Conservation (phyloP, 108 stramenopile species). For the Cyclostephanos tholiformis region DNA sequence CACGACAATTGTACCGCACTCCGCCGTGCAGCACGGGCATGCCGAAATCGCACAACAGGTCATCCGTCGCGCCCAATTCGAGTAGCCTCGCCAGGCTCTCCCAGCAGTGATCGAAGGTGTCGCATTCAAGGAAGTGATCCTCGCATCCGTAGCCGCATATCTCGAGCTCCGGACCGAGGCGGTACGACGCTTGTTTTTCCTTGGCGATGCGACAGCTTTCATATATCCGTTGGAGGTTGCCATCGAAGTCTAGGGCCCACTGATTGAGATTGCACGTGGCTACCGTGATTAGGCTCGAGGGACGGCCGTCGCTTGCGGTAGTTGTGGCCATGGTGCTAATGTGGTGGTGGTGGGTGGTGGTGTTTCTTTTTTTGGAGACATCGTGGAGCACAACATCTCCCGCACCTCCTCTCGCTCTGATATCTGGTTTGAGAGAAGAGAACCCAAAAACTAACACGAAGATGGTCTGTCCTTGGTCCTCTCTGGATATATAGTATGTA, state of each 20-base stretch:
- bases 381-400: too few relatives aligned
- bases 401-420: too few relatives aligned
- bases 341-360: neutral
- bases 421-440: too few relatives aligned
- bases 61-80: constrained; percentile 74
- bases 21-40: constrained; percentile 90
- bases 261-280: constrained; percentile 98
- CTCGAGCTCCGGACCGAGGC: constrained; percentile 97
- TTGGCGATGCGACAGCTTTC: constrained; percentile 85
- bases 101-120: constrained; percentile 97
- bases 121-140: constrained; percentile 96
- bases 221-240: constrained; percentile 84
- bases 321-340: neutral
- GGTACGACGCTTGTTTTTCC: constrained; percentile 81
- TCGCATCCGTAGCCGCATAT: constrained; percentile 98
- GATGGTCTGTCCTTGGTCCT: too few relatives aligned
- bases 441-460: too few relatives aligned
- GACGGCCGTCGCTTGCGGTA: neutral
- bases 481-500: too few relatives aligned
- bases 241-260: constrained; percentile 98
- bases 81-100: constrained; percentile 80
- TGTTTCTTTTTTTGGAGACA: neutral
- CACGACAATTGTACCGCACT: constrained; percentile 95
- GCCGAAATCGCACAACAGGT: constrained; percentile 95
- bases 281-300: constrained; percentile 67